Conservation (phyloP, 768 basidiomycete genomes). For the Ramaria sp. region DNA sequence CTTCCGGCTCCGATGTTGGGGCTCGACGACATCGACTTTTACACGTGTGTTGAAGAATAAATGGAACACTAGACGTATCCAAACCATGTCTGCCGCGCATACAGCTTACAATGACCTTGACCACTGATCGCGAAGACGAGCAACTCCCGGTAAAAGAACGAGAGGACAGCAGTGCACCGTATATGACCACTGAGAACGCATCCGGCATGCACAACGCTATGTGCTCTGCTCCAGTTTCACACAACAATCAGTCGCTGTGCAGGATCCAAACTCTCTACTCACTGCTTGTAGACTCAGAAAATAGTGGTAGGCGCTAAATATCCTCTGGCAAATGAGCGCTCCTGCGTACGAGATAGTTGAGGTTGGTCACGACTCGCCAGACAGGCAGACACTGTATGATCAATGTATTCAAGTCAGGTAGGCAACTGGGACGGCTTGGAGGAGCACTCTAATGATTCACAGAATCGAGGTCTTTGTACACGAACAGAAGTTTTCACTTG, state of each 20-base stretch:
- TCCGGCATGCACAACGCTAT: neutral
- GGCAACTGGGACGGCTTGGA: neutral
- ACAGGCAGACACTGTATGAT: slow-evolving; percentile 38
- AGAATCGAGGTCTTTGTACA: slow-evolving; percentile 47
- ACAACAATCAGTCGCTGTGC: neutral
- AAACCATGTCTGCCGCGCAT: neutral
- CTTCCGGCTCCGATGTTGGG: neutral
- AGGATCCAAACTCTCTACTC: neutral
- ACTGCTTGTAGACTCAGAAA: neutral
- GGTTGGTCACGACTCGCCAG: slow-evolving; percentile 25
- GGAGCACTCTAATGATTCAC: neutral
- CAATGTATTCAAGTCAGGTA: slow-evolving; percentile 51
- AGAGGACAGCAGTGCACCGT: slow-evolving; percentile 3
- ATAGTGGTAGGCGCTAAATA: neutral
- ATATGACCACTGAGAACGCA: neutral
- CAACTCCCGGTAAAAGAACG: neutral
- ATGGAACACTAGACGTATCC: neutral
- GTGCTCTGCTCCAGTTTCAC: neutral
- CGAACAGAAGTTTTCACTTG: slow-evolving; percentile 65
- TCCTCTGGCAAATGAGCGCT: neutral
- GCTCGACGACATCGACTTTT: neutral
- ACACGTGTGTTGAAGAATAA: neutral
- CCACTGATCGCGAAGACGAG: slow-evolving; percentile 1
- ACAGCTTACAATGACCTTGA: neutral
- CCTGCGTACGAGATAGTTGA: slow-evolving; percentile 52